Evolutionary conservation across 306 rosid species (phyloP).

Genomic region (Medicago ruthenica): DNA sequence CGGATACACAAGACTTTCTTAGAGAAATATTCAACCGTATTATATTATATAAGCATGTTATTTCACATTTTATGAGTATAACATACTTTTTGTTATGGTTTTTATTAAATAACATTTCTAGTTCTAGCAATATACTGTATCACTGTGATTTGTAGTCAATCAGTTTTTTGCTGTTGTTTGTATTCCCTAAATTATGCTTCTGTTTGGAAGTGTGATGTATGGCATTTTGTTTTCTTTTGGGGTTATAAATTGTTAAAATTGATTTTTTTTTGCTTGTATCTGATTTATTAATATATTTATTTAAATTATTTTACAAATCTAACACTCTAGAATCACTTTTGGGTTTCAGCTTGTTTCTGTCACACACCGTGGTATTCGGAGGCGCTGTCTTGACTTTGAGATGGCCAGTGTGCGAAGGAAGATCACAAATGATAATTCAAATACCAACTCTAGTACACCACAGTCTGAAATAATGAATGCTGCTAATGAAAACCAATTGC

Average conservation of each 20-base stretch:
- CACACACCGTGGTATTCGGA: conserved; percentile 67
- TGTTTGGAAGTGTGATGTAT: not conserved
- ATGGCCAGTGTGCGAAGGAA: conserved; percentile 62
- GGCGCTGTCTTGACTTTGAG: conserved; percentile 92
- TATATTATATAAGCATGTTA: not conserved
- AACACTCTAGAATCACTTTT: conserved; percentile 25
- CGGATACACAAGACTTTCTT: not conserved
- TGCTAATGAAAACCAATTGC: conserved; percentile 51
- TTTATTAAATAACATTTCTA: conserved; percentile 23
- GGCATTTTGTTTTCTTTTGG: conserved; percentile 3
- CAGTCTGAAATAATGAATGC: conserved; percentile 54
- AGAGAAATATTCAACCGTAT: not conserved
- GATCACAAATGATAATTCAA: conserved; percentile 58
- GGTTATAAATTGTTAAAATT: not conserved
- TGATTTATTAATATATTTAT: not conserved
- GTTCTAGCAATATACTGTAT: conserved; percentile 28
- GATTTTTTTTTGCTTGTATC: not conserved
- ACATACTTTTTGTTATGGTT: conserved; percentile 17
- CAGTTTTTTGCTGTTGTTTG: not conserved
- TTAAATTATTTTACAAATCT: conserved; percentile 1
- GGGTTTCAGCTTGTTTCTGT: conserved; percentile 59
- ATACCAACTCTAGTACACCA: conserved; percentile 46
- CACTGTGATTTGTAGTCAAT: conserved; percentile 1
- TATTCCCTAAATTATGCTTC: not conserved
- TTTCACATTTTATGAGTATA: conserved; percentile 12